These are phyloP conservation scores for Austroboletus festivus DNA, from an alignment of 768 basidiomycete genomes.

Conservation along the genomic window DNA sequence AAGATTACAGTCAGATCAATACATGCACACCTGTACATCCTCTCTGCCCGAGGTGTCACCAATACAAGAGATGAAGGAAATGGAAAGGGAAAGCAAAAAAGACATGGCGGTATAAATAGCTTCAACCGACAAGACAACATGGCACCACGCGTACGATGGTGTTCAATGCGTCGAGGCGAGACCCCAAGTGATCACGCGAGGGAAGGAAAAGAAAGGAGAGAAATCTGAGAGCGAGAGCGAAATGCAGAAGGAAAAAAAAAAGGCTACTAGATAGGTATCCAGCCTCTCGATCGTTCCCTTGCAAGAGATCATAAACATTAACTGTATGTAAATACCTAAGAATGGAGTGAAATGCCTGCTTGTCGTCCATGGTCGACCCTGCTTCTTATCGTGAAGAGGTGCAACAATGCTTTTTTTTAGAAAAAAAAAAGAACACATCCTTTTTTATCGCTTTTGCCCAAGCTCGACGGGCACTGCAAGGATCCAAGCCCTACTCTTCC, in stretches of 20 bases:
- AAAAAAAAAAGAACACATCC: not conserved
- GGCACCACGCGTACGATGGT: constrained; percentile 1
- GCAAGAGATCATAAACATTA: constrained; percentile 25
- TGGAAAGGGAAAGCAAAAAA: not conserved
- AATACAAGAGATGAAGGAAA: constrained; percentile 7
- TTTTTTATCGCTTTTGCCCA: no score
- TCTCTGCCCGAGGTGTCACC: constrained; percentile 8
- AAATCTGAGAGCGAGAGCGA: not conserved
- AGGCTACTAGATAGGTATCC: constrained; percentile 33
- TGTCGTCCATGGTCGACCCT: constrained; percentile 15
- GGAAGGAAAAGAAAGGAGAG: constrained; percentile 6
- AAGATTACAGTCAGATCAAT: constrained; percentile 22
- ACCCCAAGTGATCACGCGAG: not conserved
- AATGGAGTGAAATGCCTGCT: not conserved
- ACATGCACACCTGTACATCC: constrained; percentile 21
- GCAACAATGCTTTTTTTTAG: not conserved
- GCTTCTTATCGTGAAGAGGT: no score
- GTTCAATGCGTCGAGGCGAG: not conserved
- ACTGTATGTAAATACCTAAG: constrained; percentile 26
- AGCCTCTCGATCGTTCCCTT: constrained; percentile 27
- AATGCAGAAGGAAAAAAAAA: not conserved
- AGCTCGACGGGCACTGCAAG: no score
- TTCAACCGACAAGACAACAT: constrained; percentile 10
- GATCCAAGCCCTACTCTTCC: constrained; percentile 44
- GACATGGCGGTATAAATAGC: constrained; percentile 30